Conservation (phyloP, 306 rosid species). For the Cucurbita maxima region DNA sequence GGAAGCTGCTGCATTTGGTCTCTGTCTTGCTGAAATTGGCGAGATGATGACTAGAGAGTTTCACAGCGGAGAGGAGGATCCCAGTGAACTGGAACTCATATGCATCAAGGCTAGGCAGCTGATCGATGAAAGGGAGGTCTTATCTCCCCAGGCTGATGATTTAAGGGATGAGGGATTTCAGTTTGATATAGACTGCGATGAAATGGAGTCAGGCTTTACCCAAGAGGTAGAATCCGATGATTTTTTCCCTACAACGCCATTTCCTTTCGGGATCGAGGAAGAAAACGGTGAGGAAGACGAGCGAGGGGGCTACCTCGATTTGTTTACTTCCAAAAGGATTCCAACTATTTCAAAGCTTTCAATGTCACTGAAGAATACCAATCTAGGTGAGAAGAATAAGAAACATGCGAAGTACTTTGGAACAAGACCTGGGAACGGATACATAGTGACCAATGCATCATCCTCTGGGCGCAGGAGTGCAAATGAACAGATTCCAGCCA, state of each 20-base stretch:
- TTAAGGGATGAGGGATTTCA: slow-evolving; percentile 35
- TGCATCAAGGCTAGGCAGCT: slow-evolving; percentile 76
- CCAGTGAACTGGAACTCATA: slow-evolving; percentile 84
- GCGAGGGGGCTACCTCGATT: slow-evolving; percentile 14
- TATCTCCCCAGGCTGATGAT: slow-evolving; percentile 45
- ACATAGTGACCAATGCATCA: slow-evolving; percentile 33
- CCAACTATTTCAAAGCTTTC: slow-evolving; percentile 43
- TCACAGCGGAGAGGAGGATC: slow-evolving; percentile 77
- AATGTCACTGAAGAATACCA: slow-evolving; percentile 40
- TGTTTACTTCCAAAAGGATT: slow-evolving; percentile 16
- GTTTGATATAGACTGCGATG: slow-evolving; percentile 68
- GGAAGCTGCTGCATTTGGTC: slow-evolving; percentile 66
- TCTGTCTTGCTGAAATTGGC: slow-evolving; percentile 87
- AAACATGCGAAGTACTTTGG: slow-evolving; percentile 27
- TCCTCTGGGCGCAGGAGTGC: slow-evolving; percentile 86
- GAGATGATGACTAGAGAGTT: slow-evolving; percentile 98
- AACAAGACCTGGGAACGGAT: slow-evolving; percentile 39
- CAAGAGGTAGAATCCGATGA: slow-evolving; percentile 27
- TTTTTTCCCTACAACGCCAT: slow-evolving; percentile 20
- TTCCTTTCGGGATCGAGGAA: slow-evolving; percentile 47
- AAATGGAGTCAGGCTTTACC: slow-evolving; percentile 19
- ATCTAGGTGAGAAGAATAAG: slow-evolving; percentile 43
- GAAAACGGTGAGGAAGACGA: slow-evolving; percentile 45
- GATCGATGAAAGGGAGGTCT: slow-evolving; percentile 47
- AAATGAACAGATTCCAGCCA: slow-evolving; percentile 81